These are phyloP conservation scores for Xylariales sp. DNA, from an alignment of 2,329 filamentous ascomycete genomes.

Conservation along the genomic window DNA sequence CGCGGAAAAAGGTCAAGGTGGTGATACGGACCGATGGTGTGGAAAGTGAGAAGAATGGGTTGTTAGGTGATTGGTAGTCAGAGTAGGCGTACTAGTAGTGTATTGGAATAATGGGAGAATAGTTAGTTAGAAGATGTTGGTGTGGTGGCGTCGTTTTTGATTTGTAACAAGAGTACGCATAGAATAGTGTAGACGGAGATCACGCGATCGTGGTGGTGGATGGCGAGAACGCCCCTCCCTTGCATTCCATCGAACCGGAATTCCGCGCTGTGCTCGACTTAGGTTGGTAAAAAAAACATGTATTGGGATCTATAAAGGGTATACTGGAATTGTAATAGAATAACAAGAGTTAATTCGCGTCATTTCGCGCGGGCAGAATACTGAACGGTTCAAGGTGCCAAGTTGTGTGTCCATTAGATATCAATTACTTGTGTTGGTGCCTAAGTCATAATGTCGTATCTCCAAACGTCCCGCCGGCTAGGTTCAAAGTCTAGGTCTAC, in stretches of 20 bases:
- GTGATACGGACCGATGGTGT: slow-evolving; percentile 14
- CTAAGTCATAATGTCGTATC: slow-evolving; percentile 28
- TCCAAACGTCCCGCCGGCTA: slow-evolving; percentile 10
- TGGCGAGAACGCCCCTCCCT: slow-evolving; percentile 32
- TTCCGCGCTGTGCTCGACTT: background rate
- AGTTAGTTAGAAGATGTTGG: too few relatives aligned
- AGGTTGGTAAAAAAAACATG: background rate
- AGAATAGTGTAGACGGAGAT: slow-evolving; percentile 23
- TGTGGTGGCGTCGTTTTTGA: slow-evolving; percentile 12
- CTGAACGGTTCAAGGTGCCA: background rate
- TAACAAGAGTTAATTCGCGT: background rate
- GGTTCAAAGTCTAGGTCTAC: slow-evolving; percentile 29
- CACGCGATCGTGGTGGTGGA: slow-evolving; percentile 34
- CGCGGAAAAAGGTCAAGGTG: slow-evolving; percentile 10
- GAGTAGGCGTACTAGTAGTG: background rate
- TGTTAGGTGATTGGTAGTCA: slow-evolving; percentile 47
- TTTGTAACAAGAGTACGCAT: slow-evolving; percentile 21
- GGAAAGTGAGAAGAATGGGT: slow-evolving; percentile 41
- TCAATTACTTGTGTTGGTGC: slow-evolving; percentile 13
- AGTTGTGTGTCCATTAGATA: slow-evolving; percentile 17
- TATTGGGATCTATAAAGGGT: background rate
- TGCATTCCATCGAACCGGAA: slow-evolving; percentile 9
- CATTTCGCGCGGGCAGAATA: slow-evolving; percentile 3
- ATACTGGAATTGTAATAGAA: background rate
- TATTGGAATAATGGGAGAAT: background rate